These are phyloP conservation scores for Filosporella fistucella DNA, from an alignment of 495 filamentous ascomycete species.

Conservation along the genomic window DNA sequence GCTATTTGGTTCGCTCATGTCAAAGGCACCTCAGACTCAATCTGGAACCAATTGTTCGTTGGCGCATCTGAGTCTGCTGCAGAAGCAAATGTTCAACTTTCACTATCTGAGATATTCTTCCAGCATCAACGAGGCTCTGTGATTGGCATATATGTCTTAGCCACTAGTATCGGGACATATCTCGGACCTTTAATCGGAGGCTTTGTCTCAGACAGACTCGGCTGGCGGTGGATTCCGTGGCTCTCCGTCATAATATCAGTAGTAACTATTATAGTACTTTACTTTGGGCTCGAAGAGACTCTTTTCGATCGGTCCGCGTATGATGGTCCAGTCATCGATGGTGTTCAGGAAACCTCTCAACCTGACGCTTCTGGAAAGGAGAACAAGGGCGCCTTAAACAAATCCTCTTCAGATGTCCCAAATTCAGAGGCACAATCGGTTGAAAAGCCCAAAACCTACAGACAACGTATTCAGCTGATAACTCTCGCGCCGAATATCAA, in stretches of 20 bases:
- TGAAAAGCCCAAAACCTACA: conserved; percentile 11
- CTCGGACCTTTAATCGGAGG: conserved; percentile 69
- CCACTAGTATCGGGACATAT: conserved; percentile 59
- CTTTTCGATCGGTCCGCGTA: conserved; percentile 9
- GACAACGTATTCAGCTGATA: conserved; percentile 10
- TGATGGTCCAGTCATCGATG: conserved; percentile 2
- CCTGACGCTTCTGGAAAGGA: background rate
- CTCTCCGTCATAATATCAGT: conserved; percentile 68
- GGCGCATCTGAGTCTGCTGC: conserved; percentile 10
- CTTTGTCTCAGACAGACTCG: conserved; percentile 56
- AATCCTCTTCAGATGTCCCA: background rate
- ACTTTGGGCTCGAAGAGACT: conserved; percentile 43
- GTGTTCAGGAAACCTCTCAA: background rate
- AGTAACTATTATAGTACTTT: conserved; percentile 55
- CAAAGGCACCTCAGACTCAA: conserved; percentile 5
- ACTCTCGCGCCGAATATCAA: conserved; percentile 8
- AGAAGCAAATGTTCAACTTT: conserved; percentile 12
- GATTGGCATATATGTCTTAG: conserved; percentile 7
- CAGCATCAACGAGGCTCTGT: conserved; percentile 11
- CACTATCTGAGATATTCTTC: conserved; percentile 14
- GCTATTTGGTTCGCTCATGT: conserved; percentile 12
- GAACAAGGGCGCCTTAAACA: background rate
- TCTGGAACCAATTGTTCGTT: conserved; percentile 14
- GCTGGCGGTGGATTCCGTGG: conserved; percentile 88
- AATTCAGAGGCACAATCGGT: background rate